phyloP scores from a whole-genome alignment of 805 yeast genomes.

The Wickerhamomyces rabaulensis region DNA sequence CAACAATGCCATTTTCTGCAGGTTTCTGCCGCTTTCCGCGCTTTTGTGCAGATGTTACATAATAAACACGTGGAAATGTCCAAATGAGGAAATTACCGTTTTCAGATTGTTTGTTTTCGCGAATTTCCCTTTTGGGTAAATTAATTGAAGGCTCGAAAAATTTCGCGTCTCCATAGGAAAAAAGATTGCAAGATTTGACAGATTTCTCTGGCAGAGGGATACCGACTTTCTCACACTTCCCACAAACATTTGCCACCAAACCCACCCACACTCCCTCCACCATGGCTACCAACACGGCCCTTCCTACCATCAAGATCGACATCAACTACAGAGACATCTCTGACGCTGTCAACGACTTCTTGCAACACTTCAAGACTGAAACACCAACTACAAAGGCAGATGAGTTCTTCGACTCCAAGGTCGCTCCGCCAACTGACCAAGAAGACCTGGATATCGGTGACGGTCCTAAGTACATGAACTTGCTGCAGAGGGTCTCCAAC shows the following conservation, averaged over 20 bases:
- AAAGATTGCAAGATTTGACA: not conserved
- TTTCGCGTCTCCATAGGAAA: not conserved
- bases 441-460: slow-evolving; percentile 22
- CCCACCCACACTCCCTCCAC: not conserved
- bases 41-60: not conserved
- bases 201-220: no score
- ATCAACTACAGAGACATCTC: slow-evolving; percentile 69
- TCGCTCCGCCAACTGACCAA: slow-evolving; percentile 18
- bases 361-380: slow-evolving; percentile 56
- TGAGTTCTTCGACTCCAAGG: slow-evolving; percentile 31
- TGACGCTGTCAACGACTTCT: slow-evolving; percentile 55
- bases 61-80: not conserved
- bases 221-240: no score
- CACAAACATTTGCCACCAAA: not conserved
- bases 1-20: not conserved
- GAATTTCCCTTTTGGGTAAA: slow-evolving; percentile 3
- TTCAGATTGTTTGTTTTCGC: not conserved
- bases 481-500: slow-evolving; percentile 78
- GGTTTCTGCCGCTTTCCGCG: not conserved
- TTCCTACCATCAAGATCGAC: slow-evolving; percentile 65
- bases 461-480: slow-evolving; percentile 70
- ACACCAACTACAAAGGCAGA: slow-evolving; percentile 23
- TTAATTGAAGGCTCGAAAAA: not conserved
- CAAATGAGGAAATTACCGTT: not conserved
- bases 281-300: slow-evolving; percentile 23